Conservation (phyloP, 2,329 filamentous ascomycete genomes). For the Neobulgaria alba region DNA sequence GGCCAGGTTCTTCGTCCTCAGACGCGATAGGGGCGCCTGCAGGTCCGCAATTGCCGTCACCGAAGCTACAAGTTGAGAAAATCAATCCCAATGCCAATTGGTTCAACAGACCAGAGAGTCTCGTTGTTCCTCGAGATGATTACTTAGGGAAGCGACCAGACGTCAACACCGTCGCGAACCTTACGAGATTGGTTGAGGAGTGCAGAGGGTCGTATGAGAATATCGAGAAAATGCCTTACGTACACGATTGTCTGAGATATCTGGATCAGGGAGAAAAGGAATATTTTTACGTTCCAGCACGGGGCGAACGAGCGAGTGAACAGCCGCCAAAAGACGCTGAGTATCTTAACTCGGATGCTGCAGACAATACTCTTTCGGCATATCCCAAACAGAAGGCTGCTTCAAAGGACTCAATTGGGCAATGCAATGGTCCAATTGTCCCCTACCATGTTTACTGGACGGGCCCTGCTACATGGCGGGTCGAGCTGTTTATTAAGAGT, state of each 20-base stretch:
- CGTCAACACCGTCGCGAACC: constrained; percentile 44
- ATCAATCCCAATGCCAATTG: constrained; percentile 44
- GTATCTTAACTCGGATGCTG: constrained; percentile 29
- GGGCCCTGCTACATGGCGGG: constrained; percentile 46
- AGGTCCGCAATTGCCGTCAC: constrained; percentile 11
- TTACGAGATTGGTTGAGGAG: constrained; percentile 41
- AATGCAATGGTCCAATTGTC: constrained; percentile 45
- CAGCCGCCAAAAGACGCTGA: constrained; percentile 26
- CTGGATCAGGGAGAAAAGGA: constrained; percentile 39
- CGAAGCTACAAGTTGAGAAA: constrained; percentile 30
- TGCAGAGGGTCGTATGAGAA: constrained; percentile 43
- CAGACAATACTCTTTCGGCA: constrained; percentile 26
- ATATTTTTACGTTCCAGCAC: constrained; percentile 39
- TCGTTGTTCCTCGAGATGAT: constrained; percentile 41
- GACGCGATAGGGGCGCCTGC: constrained; percentile 8
- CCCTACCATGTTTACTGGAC: constrained; percentile 50
- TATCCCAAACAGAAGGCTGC: constrained; percentile 30
- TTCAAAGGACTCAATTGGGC: constrained; percentile 36
- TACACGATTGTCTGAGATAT: constrained; percentile 43
- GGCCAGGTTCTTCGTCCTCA: constrained; percentile 7
- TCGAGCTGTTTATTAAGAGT: constrained; percentile 47
- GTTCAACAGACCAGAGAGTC: constrained; percentile 43
- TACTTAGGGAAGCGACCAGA: constrained; percentile 42
- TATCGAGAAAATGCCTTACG: constrained; percentile 47
- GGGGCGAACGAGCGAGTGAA: constrained; percentile 26